Evolutionary conservation across 176 grass and related monocot species (phyloP), one percentile per base, ranked within the genome.

Genomic region (Phoenix dactylifera): DNA sequence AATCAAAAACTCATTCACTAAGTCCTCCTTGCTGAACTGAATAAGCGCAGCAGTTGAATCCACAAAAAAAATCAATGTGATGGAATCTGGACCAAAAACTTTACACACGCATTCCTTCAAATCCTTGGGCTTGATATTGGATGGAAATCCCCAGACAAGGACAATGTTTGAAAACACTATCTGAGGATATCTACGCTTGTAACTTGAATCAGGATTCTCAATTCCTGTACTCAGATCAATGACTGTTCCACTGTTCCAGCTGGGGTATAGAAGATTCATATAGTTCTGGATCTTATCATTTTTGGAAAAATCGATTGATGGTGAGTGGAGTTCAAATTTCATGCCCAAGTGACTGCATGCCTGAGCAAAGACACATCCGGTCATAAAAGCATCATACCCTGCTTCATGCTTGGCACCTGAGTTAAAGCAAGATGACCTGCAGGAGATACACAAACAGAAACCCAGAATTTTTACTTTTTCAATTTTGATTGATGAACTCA

Each of bases 351-450:
- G 80, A 67, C 63, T 15, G 57, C 87, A 97, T 26, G 81, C 66
- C 74, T 91, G 87, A 0, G 69, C 80, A 50, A 97, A 97, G 54
- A 97, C 70, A 76, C 92, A 91, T 65, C 92, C 92, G 26, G 92
- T 90, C 92, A 97, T 97, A 77, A 88, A 97, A 44, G 92, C 87
- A 80, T 97, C 92, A 54, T 85, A 97, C 20, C 92, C 87, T 72
- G 92, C 92, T 79, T 97, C 87, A 14, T 97, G 92, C 64, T 91
- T 90, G 26, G 84, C 80, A 68, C 87, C 92, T 24, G 92, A 91
- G 61, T 83, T 77, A 67, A 96, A 96, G 70, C 59, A 75, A 80
- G 82, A 95, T 58, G 81, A 88, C 62, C 92, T 96, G 82, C 60
- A 77, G 7, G 28, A 16, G 60, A 76, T 79, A 53, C 52, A 76